Evolutionary conservation across 257 asterid species (phyloP), one percentile per base, ranked within the genome.

Genomic region (Linderniella brevidens): DNA sequence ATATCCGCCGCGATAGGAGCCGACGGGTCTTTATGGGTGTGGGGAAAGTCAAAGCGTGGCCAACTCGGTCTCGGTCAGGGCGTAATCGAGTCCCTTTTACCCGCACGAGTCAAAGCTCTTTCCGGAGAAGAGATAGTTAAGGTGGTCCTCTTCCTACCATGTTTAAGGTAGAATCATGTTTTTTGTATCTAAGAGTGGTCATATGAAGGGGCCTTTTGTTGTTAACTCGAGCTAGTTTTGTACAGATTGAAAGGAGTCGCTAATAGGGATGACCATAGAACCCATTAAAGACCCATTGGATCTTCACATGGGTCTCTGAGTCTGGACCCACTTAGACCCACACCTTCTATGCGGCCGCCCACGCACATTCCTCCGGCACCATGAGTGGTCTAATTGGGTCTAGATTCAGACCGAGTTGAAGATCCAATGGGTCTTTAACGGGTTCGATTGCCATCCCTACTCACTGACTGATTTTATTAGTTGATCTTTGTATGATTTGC

Each of bases 1-100:
- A 58, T 81, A 57, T 88, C 94, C 49, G 69, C 74, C 4, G 93
- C 86, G 32, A 58, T 77, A 61, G 96, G 87, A 59, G 83, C 78
- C 9, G 96, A 79, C 57, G 96, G 98, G 12, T 73, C 82, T 41
- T 56, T 90, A 39, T 90, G 98, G 96, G 98, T 81, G 12, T 90
- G 96, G 98, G 98, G 96, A 48, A 75, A 66, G 66, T 90, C 98
- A 29, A 85, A 90, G 62, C 96, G 87, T 11, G 98, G 98, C 49
- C 96, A 81, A 62, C 73, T 90, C 15, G 98, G 96, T 17, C 66
- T 90, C 1, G 96, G 93, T 47, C 48, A 75, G 58, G 76, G 64
- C 50, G 56, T 71, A 40, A 60, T 56, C 1, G 90, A 81, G 41
- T 70, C 93, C 64, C 65, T 66, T 47, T 42, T 60, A 19, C 98